phyloP scores from a whole-genome alignment of 1,284 basidiomycete genomes.

The Leccinum huronense region DNA sequence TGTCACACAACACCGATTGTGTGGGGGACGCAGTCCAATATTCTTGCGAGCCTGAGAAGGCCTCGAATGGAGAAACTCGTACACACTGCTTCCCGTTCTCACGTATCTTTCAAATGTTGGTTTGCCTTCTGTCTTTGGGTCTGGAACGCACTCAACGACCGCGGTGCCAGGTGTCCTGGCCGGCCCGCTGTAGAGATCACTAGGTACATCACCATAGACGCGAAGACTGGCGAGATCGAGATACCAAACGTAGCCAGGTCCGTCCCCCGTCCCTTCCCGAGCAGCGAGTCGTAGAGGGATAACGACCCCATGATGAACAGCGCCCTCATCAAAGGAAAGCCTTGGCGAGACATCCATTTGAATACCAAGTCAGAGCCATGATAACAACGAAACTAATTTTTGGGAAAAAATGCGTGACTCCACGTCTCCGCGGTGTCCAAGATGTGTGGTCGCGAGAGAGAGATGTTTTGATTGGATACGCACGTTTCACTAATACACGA shows the following conservation, averaged over 20 bases:
- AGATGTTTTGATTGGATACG: slow-evolving; percentile 19
- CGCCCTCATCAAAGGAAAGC: slow-evolving; percentile 47
- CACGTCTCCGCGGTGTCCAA: slow-evolving; percentile 26
- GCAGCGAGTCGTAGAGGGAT: slow-evolving; percentile 4
- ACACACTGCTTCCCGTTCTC: slow-evolving; percentile 68
- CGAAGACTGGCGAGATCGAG: slow-evolving; percentile 60
- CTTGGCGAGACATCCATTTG: slow-evolving; percentile 49
- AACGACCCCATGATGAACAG: slow-evolving; percentile 31
- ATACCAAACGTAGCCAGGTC: slow-evolving; percentile 50
- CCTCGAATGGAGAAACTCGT: slow-evolving; percentile 33
- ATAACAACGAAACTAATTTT: slow-evolving; percentile 8
- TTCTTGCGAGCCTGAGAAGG: slow-evolving; percentile 49
- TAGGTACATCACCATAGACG: slow-evolving; percentile 52
- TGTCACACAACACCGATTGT: slow-evolving; percentile 14
- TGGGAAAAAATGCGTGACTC: slow-evolving; percentile 10
- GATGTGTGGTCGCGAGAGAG: slow-evolving; percentile 8
- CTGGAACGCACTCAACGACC: slow-evolving; percentile 10
- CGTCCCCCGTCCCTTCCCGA: slow-evolving; percentile 21
- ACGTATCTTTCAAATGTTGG: slow-evolving; percentile 69
- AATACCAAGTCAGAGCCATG: slow-evolving; percentile 20
- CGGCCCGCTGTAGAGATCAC: slow-evolving; percentile 72
- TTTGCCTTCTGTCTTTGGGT: slow-evolving; percentile 16
- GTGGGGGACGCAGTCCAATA: slow-evolving; percentile 45
- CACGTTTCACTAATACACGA: slow-evolving; percentile 27
- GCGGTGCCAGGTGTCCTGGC: slow-evolving; percentile 54